Evolutionary conservation across 2,329 filamentous ascomycete species (phyloP), one percentile per base, ranked within the genome.

Genomic region (Exophiala sideris): DNA sequence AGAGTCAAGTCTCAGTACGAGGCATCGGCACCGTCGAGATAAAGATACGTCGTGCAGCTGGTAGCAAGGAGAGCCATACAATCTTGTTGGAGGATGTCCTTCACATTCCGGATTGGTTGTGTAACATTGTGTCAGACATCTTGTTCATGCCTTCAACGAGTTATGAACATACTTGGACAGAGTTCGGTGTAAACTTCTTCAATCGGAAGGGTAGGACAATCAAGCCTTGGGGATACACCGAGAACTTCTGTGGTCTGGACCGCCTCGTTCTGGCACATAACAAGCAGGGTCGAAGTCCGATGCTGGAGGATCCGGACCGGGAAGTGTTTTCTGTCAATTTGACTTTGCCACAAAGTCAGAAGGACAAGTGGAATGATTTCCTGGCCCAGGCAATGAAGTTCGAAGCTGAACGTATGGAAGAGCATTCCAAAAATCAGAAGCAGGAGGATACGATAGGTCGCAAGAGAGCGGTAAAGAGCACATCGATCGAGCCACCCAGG

Each of bases 21-120:
- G 69, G 69, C 2, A 62, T 70, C 14, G 68, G 69, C 2, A 66
- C 61, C 2, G 69, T 71, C 16, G 65, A 68, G 48, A 44, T 71
- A 9, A 51, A 61, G 16, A 64, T 70, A 9, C 56, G 57, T 3
- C 59, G 63, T 29, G 58, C 56, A 5, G 58, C 54, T 3, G 54
- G 56, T 7, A 61, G 63, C 35, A 54, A 59, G 20, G 57, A 61
- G 2, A 53, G 59, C 32, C 61, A 67, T 45, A 63, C 54, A 0
- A 59, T 71, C 14, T 49, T 58, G 12, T 56, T 71, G 10, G 61
- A 71, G 16, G 63, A 67, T 50, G 69, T 71, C 38, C 58, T 70
- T 40, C 67, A 71, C 56, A 66, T 68, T 49, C 69, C 69, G 1
- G 64, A 64, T 34, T 68, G 68, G 45, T 45, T 69, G 12, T 71